phyloP scores from a whole-genome alignment of 202 grass and related monocot species.

The Zoysia matrella region DNA sequence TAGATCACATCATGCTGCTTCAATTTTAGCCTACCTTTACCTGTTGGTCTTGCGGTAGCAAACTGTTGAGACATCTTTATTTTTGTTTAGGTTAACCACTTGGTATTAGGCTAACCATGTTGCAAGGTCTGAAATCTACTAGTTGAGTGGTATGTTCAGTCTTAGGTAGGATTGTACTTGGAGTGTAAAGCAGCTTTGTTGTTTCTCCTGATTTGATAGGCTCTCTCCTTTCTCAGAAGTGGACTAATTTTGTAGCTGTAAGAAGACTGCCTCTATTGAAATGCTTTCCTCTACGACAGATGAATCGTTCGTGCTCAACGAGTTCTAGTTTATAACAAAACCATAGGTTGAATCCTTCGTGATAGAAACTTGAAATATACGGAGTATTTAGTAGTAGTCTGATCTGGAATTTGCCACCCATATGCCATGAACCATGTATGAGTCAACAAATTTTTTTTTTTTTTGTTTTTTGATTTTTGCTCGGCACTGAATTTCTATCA shows the following conservation, averaged over 20 bases:
- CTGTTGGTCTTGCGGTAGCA: too few relatives aligned
- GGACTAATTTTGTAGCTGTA: too few relatives aligned
- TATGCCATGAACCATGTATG: background rate
- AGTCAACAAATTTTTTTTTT: too few relatives aligned
- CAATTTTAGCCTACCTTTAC: background rate
- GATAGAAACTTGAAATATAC: background rate
- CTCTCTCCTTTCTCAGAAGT: too few relatives aligned
- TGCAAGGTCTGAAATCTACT: slow-evolving; percentile 22
- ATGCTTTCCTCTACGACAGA: background rate
- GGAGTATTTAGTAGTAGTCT: background rate
- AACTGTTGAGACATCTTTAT: too few relatives aligned
- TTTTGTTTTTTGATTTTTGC: too few relatives aligned
- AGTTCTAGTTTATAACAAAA: background rate
- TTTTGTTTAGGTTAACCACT: background rate
- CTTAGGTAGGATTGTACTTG: background rate
- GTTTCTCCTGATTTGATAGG: too few relatives aligned
- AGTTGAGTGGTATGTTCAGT: background rate
- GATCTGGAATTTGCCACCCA: background rate
- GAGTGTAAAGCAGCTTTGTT: background rate
- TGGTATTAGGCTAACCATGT: background rate
- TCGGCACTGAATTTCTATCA: background rate
- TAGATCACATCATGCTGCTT: background rate
- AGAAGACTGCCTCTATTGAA: too few relatives aligned
- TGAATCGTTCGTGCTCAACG: background rate
- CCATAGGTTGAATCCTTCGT: slow-evolving; percentile 6